Percentiles rank a stretch among this genome's conserved stretches.
These are phyloP conservation scores for Allium fistulosum DNA, from an alignment of 106 monocot species.

Conservation along the genomic window DNA sequence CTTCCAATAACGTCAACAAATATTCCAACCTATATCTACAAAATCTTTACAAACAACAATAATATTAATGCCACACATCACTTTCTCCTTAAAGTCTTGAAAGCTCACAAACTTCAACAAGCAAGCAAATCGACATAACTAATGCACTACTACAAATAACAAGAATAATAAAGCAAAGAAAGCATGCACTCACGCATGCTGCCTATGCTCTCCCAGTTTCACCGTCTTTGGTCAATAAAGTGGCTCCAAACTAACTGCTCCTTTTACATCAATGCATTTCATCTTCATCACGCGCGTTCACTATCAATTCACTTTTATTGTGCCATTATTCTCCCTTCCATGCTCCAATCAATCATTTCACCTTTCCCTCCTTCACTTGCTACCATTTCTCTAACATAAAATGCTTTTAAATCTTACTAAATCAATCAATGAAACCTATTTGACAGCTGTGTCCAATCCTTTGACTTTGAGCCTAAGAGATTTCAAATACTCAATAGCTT, in stretches of 20 bases:
- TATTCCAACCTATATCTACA: background rate
- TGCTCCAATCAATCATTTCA: background rate
- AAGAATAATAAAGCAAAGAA: background rate
- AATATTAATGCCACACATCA: background rate
- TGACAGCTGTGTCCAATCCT: conserved; percentile 16
- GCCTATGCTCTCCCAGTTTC: background rate
- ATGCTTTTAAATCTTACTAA: background rate
- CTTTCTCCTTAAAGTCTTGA: background rate
- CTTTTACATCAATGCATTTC: background rate
- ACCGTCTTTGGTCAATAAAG: background rate
- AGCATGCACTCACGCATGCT: background rate
- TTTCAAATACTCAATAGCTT: conserved; percentile 65
- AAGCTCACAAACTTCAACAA: background rate
- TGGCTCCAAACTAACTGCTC: background rate
- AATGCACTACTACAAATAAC: background rate
- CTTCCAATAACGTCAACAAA: no score
- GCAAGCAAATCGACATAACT: background rate
- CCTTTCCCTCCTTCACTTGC: background rate
- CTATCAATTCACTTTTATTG: background rate
- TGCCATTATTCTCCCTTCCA: background rate
- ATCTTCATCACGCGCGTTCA: background rate
- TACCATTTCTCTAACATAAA: background rate
- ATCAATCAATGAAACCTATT: background rate
- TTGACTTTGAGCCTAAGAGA: conserved; percentile 47
- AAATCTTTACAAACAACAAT: background rate